Conservation (phyloP, 495 filamentous ascomycete species). For the Parathielavia appendiculata region DNA sequence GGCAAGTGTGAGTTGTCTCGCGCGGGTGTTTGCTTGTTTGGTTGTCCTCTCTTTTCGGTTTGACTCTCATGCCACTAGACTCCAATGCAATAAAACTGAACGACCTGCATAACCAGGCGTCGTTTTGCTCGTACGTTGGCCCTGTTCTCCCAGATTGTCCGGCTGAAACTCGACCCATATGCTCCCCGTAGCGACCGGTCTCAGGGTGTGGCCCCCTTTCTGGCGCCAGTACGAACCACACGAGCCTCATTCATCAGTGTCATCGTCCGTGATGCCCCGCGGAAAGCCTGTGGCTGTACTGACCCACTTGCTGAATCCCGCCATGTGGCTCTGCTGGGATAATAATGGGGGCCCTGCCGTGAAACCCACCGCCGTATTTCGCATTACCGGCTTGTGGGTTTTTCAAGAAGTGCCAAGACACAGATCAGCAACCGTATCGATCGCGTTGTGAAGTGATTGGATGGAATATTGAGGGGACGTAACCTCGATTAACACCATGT, state of each 20-base stretch:
- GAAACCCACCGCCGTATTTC: constrained; percentile 16
- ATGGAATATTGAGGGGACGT: too few relatives aligned
- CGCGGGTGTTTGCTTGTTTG: not conserved
- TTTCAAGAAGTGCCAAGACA: not conserved
- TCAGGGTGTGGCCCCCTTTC: not conserved
- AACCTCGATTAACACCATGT: too few relatives aligned
- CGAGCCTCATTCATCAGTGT: too few relatives aligned
- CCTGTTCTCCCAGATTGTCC: too few relatives aligned
- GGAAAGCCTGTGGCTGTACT: not conserved
- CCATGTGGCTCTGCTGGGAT: not conserved
- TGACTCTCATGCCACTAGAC: too few relatives aligned
- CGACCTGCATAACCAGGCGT: too few relatives aligned
- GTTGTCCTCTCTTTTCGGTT: not conserved
- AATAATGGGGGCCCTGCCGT: not conserved
- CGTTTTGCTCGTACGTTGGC: too few relatives aligned
- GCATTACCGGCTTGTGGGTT: constrained; percentile 3
- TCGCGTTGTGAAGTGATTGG: too few relatives aligned
- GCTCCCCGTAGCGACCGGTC: not conserved
- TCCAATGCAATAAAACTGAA: too few relatives aligned
- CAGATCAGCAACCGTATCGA: too few relatives aligned
- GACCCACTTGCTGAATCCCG: not conserved
- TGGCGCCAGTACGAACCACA: not conserved
- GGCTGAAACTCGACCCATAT: too few relatives aligned
- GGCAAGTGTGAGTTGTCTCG: not conserved
- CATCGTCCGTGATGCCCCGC: not conserved